phyloP scores from a whole-genome alignment of 805 yeast genomes.

The Ascoidea asiatica region DNA sequence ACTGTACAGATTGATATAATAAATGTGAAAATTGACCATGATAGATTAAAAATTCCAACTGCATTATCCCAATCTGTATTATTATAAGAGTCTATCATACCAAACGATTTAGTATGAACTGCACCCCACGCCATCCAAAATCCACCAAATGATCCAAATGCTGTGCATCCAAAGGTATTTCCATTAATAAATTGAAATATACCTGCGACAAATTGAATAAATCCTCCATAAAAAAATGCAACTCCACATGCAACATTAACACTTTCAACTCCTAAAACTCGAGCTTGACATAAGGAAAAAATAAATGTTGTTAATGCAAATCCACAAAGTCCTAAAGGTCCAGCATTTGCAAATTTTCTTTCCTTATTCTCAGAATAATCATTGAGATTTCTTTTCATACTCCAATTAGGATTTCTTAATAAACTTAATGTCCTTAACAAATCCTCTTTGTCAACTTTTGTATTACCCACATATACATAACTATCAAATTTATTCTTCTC shows the following conservation, averaged over 20 bases:
- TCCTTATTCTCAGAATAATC: no score
- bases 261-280: slow-evolving; percentile 38
- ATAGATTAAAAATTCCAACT: slow-evolving; percentile 31
- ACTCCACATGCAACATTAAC: slow-evolving; percentile 50
- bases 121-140: slow-evolving; percentile 72
- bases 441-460: slow-evolving; percentile 33
- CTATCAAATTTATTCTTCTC: no score
- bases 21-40: not conserved
- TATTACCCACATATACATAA: no score
- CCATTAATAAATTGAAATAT: slow-evolving; percentile 64
- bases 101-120: slow-evolving; percentile 42
- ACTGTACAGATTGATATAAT: not conserved
- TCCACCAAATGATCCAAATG: slow-evolving; percentile 41
- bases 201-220: slow-evolving; percentile 59
- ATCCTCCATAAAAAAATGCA: slow-evolving; percentile 63
- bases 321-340: not conserved
- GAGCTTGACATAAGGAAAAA: slow-evolving; percentile 30
- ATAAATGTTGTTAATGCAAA: not conserved
- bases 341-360: not conserved
- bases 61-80: slow-evolving; percentile 34
- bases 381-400: no score
- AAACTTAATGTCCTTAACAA: no score
- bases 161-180: slow-evolving; percentile 62
- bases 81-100: slow-evolving; percentile 34
- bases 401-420: no score